These are phyloP conservation scores for Mycena filopes DNA, from an alignment of 768 basidiomycete species.

Conservation along the genomic window DNA sequence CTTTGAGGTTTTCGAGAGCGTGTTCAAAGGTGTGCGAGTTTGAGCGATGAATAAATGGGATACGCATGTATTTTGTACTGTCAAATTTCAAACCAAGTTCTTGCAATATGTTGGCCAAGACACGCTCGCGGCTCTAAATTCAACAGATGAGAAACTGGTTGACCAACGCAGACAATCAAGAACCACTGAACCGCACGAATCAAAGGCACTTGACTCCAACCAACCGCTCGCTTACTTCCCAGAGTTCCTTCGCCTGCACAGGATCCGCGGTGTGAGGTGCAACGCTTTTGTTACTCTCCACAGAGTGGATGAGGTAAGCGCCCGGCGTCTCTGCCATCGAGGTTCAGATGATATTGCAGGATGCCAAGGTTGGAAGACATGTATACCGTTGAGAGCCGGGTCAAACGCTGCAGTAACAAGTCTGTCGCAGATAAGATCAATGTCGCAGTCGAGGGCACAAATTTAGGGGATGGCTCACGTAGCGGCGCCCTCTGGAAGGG, in stretches of 20 bases:
- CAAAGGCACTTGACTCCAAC: slow-evolving; percentile 26
- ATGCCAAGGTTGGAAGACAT: neutral
- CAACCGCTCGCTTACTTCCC: slow-evolving; percentile 24
- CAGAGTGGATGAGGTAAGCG: slow-evolving; percentile 13
- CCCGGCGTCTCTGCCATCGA: slow-evolving; percentile 21
- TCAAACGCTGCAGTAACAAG: slow-evolving; percentile 27
- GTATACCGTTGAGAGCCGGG: slow-evolving; percentile 21
- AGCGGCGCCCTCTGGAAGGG: slow-evolving; percentile 25
- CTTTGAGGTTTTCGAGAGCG: slow-evolving; percentile 50
- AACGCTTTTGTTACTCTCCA: slow-evolving; percentile 8
- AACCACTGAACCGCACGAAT: neutral
- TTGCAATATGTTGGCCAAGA: no score
- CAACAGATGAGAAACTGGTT: no score
- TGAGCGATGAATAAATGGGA: slow-evolving; percentile 14
- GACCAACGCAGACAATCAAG: no score
- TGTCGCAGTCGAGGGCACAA: fast-evolving
- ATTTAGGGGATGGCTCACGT: slow-evolving; percentile 5
- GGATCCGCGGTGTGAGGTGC: slow-evolving; percentile 21
- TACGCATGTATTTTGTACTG: no score
- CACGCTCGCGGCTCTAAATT: no score
- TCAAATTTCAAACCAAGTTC: no score
- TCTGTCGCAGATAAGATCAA: neutral
- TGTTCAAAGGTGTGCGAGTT: slow-evolving; percentile 43
- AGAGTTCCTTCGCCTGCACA: slow-evolving; percentile 24
- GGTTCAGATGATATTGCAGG: neutral